Evolutionary conservation across 495 filamentous ascomycete genomes (phyloP), one percentile per base, ranked within the genome.

Genomic region (Ramalina intermedia): DNA sequence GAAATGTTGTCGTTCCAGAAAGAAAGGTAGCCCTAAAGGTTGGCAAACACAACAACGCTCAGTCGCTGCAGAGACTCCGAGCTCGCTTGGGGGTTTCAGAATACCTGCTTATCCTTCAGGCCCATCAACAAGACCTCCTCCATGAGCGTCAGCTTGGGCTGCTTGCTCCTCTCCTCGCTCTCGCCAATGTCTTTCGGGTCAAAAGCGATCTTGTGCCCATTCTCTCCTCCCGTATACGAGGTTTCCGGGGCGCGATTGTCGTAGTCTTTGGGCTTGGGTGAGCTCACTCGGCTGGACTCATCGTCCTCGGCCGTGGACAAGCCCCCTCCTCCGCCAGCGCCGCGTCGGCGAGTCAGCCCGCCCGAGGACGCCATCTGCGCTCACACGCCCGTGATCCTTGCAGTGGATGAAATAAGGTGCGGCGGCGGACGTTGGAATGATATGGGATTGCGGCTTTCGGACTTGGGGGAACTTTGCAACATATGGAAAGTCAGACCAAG

Each of bases 1-100:
- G 88, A 95, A 51, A 98, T 98, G 66, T 98, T 96, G 66, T 98
- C 91, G 63, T 98, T 98, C 91, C 91, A 98, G 68, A 96, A 96
- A 7, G 93, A 96, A 51, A 96, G 80, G 65, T 96, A 95, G 54
- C 91, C 91, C 86, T 94, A 58, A 53, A 2, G 18, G 18, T 20
- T 20, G 18, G 39, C 43, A 41, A 47, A 55, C 37, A 51, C 53
- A 46, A 43, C 33, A 24, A 40, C 27, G 36, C 13, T 27, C 20
- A 43, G 37, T 41, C 33, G n/a, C 20, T 33, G 47, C 35, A 6
- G n/a, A n/a, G 26, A 3, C 6, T 6, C n/a, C 18, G n/a, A 16
- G 26, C 42, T 16, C 17, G 18, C 45, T 33, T 20, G 18, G 18
- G 14, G 17, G 17, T 37, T 24, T 4, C 3, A 24, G 23, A 54